Evolutionary conservation across 129 eudicot species (phyloP), one percentile per base, ranked within the genome.

Genomic region (Deinandra increscens): DNA sequence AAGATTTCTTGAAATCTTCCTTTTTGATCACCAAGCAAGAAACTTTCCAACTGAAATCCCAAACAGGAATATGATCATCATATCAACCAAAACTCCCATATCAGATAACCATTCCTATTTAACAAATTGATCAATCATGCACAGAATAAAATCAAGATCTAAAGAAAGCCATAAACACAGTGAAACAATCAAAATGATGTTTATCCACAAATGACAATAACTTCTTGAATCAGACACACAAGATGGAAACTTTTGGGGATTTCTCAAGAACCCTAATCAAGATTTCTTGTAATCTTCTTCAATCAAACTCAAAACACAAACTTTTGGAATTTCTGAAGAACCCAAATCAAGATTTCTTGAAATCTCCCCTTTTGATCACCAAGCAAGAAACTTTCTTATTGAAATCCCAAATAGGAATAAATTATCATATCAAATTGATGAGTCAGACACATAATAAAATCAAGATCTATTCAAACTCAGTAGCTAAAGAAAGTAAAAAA

Each of bases 171-270:
- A 10, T 19, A 48, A 51, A 58, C 75, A 14, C 72, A 53, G 68
- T 29, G 19, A 58, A 58, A 26, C 64, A 58, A 58, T 13, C 58
- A 33, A 41, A 67, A 7, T 69, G 62, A 10, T 58, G 62, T 37
- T 45, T 58, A 75, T 59, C 81, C 61, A 69, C 58, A 77, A 26
- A 26, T 26, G 31, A 26, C 31, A 26, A 26, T 26, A 26, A 26
- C 91, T 80, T 78, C 82, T 76, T 60, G 73, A 76, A 62, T 66
- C 83, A 78, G 72, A 39, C 68, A 75, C 54, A 12, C 49, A 69
- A 76, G 70, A 69, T 63, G 36, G 19, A 64, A 14, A 23, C 80
- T 78, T 75, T 82, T 44, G 26, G 39, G 50, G 22, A 49, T 55
- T 19, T 56, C 12, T 13, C 7, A 64, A 74, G 10, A 66, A 66